Conservation (phyloP, 306 rosid species). For the Arachis stenosperma region DNA sequence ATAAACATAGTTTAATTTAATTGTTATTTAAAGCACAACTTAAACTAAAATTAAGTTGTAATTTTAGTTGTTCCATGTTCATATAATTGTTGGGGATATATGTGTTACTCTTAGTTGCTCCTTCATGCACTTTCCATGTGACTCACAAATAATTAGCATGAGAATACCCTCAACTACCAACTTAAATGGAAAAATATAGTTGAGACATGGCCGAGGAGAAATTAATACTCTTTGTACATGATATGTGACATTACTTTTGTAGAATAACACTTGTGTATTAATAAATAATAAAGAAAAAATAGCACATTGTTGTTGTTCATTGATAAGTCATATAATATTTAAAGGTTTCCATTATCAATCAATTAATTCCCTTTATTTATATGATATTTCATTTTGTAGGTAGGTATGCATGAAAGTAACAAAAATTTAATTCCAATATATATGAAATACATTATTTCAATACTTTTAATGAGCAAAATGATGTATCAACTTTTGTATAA, state of each 20-base stretch:
- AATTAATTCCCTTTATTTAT: no score
- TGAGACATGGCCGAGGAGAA: no score
- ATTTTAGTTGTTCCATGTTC: background rate
- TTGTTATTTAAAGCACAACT: no score
- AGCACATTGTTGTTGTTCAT: background rate
- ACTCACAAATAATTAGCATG: conserved; percentile 26
- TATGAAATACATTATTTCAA: background rate
- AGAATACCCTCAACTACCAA: background rate
- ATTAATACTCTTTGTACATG: no score
- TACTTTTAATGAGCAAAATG: background rate
- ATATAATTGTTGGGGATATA: background rate
- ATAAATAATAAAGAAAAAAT: no score
- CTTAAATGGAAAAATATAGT: background rate
- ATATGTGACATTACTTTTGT: background rate
- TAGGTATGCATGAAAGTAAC: no score
- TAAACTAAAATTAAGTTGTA: background rate
- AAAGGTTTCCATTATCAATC: no score
- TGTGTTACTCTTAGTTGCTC: conserved; percentile 1
- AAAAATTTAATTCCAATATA: no score
- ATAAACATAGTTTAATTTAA: no score
- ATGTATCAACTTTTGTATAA: background rate
- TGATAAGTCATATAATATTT: background rate
- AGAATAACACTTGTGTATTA: no score
- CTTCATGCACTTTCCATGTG: conserved; percentile 25
- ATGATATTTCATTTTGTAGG: no score